Conservation (phyloP, 495 filamentous ascomycete genomes). For the Sordaria brevicollis region DNA sequence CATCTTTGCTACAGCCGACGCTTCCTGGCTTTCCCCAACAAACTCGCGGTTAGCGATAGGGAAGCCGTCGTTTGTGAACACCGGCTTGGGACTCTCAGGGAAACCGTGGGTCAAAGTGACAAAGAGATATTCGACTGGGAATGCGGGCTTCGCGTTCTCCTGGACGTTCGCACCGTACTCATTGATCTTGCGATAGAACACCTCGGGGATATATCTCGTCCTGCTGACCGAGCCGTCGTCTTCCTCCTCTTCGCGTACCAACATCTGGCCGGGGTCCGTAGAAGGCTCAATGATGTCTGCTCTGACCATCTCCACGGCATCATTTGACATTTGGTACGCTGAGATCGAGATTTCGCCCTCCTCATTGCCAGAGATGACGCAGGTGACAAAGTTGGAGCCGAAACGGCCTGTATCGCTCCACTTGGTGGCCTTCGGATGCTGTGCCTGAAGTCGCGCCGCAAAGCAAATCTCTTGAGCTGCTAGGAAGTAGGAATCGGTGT, state of each 20-base stretch:
- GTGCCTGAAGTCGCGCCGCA: slow-evolving; percentile 75
- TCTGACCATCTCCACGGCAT: slow-evolving; percentile 91
- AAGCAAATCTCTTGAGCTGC: slow-evolving; percentile 89
- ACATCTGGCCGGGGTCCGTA: slow-evolving; percentile 85
- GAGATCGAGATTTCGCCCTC: slow-evolving; percentile 79
- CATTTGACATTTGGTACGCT: slow-evolving; percentile 88
- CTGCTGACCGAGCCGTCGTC: slow-evolving; percentile 60
- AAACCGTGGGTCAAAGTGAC: slow-evolving; percentile 96
- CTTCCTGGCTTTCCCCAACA: slow-evolving; percentile 71
- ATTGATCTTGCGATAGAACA: slow-evolving; percentile 92
- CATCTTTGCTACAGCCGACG: slow-evolving; percentile 30
- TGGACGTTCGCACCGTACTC: slow-evolving; percentile 94
- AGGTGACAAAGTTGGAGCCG: slow-evolving; percentile 95
- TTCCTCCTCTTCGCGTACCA: slow-evolving; percentile 86
- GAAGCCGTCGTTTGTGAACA: slow-evolving; percentile 62
- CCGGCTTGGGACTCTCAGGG: slow-evolving; percentile 63
- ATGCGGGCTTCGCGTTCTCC: slow-evolving; percentile 91
- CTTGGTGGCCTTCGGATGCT: slow-evolving; percentile 82
- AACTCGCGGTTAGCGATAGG: slow-evolving; percentile 84
- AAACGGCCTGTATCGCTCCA: slow-evolving; percentile 95
- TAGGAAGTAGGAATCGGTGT: slow-evolving; percentile 90
- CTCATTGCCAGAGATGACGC: slow-evolving; percentile 85
- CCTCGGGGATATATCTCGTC: slow-evolving; percentile 88
- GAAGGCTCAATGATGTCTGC: slow-evolving; percentile 94
- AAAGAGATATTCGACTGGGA: slow-evolving; percentile 92